Base-by-base conservation (phyloP, 192 early-diverging fungal genomes). In the Linnemannia hyalina region DNA sequence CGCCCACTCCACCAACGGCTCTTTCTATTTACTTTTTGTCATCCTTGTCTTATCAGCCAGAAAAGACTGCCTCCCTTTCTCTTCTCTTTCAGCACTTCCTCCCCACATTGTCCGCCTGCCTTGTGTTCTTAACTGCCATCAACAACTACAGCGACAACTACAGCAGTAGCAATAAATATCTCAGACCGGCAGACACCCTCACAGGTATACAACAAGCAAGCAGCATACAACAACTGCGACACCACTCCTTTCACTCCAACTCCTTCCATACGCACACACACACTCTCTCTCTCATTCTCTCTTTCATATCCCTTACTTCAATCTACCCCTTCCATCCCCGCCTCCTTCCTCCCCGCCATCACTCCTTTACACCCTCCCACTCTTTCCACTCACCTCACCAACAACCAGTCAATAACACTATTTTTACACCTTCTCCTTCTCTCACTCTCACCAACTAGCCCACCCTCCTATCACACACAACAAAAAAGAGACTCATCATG, bases 401-500 rank as follows among this genome's bases (percentile, higher is more conserved):
- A 73, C 36, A 22, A 47, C 36, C 44, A 73, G 42, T 20, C 36
- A 73, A 11, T 41, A 73, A 70, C 55, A 10, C n/a, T 26, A 8
- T 22, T 46, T 46, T 46, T 15, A 46, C 23, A 38, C 29, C 35
- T 29, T 29, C 41, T 23, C 69, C 36, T 47, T 41, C 16, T 35
- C 26, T 52, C 15, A 23, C 47, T 74, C 23, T 52, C 18, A 15
- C 40, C 3, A 49, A 23, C 40, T 15, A 65, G 40, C 11, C 18
- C 63, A 68, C 15, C 35, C 18, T 26, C 29, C 35, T 70, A 80
- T 40, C 23, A n/a, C 57, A 38, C 69, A 32, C 22, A 40, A 55
- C 10, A 57, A 36, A 44, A 40, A 80, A 72, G 69, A 69, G 40
- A 42, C 42, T 68, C 76, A 81, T 86, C 78, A 80, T 80, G 78